Evolutionary conservation across 2,329 filamentous ascomycete species (phyloP).

Genomic region (Colletotrichum sp.): DNA sequence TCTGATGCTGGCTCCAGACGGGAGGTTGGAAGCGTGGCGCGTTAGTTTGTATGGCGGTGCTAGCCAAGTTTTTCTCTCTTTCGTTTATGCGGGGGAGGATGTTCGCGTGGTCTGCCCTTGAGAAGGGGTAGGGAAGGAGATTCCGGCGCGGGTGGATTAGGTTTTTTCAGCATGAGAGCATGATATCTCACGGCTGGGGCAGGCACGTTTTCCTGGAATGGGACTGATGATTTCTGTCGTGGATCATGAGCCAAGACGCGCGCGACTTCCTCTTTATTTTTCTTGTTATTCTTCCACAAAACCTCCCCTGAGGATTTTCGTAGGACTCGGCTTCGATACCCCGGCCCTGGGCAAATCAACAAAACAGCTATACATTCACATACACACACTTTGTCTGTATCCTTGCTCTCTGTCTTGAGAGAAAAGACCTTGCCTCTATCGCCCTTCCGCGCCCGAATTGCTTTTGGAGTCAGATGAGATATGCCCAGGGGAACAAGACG

Average conservation of each 20-base stretch:
- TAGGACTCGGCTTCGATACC: conserved; percentile 20
- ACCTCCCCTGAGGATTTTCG: background rate
- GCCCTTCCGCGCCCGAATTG: background rate
- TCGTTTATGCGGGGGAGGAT: conserved; percentile 13
- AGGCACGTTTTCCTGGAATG: conserved; percentile 12
- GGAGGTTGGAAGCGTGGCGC: background rate
- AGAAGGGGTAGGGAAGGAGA: background rate
- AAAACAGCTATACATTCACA: background rate
- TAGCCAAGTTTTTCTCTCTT: conserved; percentile 20
- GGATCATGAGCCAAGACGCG: background rate
- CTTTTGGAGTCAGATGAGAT: background rate
- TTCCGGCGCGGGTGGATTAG: background rate
- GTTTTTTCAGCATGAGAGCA: conserved; percentile 15
- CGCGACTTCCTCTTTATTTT: background rate
- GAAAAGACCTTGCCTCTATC: background rate
- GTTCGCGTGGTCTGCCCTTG: background rate
- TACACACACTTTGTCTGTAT: background rate
- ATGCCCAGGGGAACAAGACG: conserved; percentile 22
- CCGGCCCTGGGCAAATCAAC: conserved; percentile 14
- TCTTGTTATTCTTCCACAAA: background rate
- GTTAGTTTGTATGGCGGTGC: conserved; percentile 27
- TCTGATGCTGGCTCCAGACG: background rate
- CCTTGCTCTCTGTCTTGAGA: conserved; percentile 1
- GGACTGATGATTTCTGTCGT: conserved; percentile 18
- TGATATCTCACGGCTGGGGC: conserved; percentile 19